Evolutionary conservation across 495 filamentous ascomycete species (phyloP), one percentile per base, ranked within the genome.

Genomic region (Immersiella caudata): DNA sequence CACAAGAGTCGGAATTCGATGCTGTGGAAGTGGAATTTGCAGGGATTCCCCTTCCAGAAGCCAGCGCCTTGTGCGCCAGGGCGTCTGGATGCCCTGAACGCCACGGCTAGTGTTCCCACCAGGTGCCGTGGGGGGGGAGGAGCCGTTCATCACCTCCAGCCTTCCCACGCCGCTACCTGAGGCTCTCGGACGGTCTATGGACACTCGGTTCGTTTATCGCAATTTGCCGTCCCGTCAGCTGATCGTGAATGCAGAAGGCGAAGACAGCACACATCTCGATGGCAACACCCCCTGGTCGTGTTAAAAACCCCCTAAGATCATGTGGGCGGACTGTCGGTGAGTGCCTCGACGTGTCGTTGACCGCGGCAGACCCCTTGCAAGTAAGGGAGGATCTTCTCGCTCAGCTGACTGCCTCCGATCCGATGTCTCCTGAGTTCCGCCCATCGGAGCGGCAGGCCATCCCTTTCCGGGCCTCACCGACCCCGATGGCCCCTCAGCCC

Each of bases 351-450:
- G 35, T 60, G 58, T 25, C 36, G 59, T 62, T 26, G 24, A 62
- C 59, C n/a, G 36, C n/a, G 59, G 24, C 33, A n/a, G 58, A 8
- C 59, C 59, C 33, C n/a, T 26, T 62, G 59, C 21, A 49, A 9
- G 58, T 6, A 40, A n/a, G 16, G 59, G 24, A 49, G 20, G 52
- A 35, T 62, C 59, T 35, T 33, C 22, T 14, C 36, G 29, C 61
- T 63, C 61, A 63, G 61, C 22, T 63, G 61, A 63, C 49, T 27
- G 61, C 36, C 61, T 49, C 61, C 61, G 61, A 51, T 63, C 61
- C 61, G 49, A 63, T 24, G 49, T 54, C 24, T 36, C 16, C 3
- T 52, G 18, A 46, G 18, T 54, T 29, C 61, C 61, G 61, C 36
- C 59, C 20, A 35, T 20, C 61, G 61, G 61, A 36, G 40, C 46